Evolutionary conservation across 768 basidiomycete species (phyloP).

Genomic region (Auricularia cornea): DNA sequence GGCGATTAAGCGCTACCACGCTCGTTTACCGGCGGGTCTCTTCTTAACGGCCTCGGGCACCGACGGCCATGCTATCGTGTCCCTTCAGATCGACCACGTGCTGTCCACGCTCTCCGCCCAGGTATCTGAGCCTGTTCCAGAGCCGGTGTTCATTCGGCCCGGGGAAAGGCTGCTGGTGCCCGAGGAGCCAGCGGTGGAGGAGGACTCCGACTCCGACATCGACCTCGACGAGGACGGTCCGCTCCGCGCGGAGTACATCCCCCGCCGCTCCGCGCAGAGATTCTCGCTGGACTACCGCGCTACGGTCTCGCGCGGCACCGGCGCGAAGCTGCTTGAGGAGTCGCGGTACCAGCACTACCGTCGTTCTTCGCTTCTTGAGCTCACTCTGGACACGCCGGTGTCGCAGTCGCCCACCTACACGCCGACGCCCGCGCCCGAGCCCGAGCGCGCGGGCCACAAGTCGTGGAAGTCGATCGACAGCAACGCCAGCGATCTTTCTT

Average conservation of each 20-base stretch:
- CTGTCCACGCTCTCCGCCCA: not conserved
- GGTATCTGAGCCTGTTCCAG: constrained; percentile 25
- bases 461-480: not conserved
- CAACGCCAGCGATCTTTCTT: not conserved
- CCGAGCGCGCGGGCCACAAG: not conserved
- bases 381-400: not conserved
- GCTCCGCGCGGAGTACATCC: constrained; percentile 71
- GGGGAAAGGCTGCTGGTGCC: constrained; percentile 45
- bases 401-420: not conserved
- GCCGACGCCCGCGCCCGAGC: not conserved
- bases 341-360: not conserved
- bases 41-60: not conserved
- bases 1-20: not conserved
- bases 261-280: constrained; percentile 35
- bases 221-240: constrained; percentile 81
- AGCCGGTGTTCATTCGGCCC: constrained; percentile 65
- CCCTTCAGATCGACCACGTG: not conserved
- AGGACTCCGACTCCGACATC: constrained; percentile 43
- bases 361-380: not conserved
- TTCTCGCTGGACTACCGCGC: too few species aligned
- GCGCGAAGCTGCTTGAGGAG: not conserved
- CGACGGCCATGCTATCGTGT: not conserved
- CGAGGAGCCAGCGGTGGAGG: constrained; percentile 41
- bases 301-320: too few species aligned
- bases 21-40: not conserved